phyloP scores from a whole-genome alignment of 2,329 filamentous ascomycete species.

The Fusarium pilosicola region DNA sequence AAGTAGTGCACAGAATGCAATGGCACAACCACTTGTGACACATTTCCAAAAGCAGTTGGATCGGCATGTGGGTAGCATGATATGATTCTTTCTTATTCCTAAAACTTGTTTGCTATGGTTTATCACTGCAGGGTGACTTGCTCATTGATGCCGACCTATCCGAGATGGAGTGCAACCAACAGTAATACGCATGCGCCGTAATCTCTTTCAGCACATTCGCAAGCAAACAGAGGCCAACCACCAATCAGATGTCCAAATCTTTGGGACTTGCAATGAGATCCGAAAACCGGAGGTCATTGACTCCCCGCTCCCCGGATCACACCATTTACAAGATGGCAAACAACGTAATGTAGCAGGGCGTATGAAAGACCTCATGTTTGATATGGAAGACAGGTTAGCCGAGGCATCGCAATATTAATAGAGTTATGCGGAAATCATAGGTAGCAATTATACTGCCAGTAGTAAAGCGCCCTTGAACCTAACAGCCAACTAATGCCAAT shows the following conservation, averaged over 20 bases:
- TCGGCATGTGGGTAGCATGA: neutral
- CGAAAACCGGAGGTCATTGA: neutral
- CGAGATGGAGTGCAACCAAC: neutral
- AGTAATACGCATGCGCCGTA: neutral
- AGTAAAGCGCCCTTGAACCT: too few species aligned
- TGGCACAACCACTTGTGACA: neutral
- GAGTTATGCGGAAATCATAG: too few species aligned
- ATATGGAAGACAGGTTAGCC: neutral
- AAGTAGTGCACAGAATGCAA: too few species aligned
- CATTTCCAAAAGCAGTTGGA: neutral
- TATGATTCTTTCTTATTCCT: neutral
- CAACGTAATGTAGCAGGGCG: neutral
- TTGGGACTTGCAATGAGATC: neutral
- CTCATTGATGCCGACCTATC: neutral
- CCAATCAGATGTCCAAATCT: neutral
- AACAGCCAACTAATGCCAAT: neutral
- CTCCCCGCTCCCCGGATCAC: neutral
- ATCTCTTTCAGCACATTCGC: neutral
- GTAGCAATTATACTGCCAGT: accelerated
- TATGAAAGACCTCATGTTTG: neutral
- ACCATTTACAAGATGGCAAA: neutral
- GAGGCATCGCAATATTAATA: too few species aligned
- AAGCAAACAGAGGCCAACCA: neutral
- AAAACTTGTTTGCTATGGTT: neutral
- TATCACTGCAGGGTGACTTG: neutral